These are phyloP conservation scores for Huiozyma naganishii DNA, from an alignment of 805 yeast genomes.

Conservation along the genomic window DNA sequence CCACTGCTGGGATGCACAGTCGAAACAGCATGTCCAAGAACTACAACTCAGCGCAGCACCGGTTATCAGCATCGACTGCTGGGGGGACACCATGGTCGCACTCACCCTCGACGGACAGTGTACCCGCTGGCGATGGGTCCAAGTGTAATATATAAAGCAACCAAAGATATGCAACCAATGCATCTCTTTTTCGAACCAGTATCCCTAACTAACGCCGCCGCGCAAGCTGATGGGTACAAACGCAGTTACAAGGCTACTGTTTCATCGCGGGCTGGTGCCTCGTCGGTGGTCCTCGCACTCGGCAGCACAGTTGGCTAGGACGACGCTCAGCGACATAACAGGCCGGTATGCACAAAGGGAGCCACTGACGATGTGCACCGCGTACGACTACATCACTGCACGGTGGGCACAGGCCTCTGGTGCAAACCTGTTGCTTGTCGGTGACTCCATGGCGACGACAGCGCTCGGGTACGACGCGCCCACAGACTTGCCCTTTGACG, in stretches of 20 bases:
- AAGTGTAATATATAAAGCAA: too few species aligned
- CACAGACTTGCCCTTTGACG: conserved; percentile 64
- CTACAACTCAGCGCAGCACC: conserved; percentile 1
- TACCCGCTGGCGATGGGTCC: conserved; percentile 18
- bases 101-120: conserved; percentile 22
- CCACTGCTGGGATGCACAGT: conserved; percentile 13
- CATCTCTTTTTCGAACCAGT: too few species aligned
- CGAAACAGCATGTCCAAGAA: background rate
- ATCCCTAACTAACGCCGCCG: too few species aligned
- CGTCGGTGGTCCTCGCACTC: background rate
- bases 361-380: conserved; percentile 58
- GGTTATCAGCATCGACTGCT: background rate
- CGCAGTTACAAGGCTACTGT: too few species aligned
- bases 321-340: conserved; percentile 30
- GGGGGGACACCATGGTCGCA: conserved; percentile 11
- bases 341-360: conserved; percentile 23
- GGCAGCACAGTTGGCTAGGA: too few species aligned
- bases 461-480: conserved; percentile 74
- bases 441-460: conserved; percentile 92
- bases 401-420: conserved; percentile 54
- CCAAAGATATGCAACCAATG: too few species aligned
- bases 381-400: conserved; percentile 78
- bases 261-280: background rate
- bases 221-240: too few species aligned
- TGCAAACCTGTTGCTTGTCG: conserved; percentile 66